Percentiles rank a stretch among this genome's conserved stretches.
Conservation (phyloP, 306 rosid genomes). For the Abrus pulchellus region DNA sequence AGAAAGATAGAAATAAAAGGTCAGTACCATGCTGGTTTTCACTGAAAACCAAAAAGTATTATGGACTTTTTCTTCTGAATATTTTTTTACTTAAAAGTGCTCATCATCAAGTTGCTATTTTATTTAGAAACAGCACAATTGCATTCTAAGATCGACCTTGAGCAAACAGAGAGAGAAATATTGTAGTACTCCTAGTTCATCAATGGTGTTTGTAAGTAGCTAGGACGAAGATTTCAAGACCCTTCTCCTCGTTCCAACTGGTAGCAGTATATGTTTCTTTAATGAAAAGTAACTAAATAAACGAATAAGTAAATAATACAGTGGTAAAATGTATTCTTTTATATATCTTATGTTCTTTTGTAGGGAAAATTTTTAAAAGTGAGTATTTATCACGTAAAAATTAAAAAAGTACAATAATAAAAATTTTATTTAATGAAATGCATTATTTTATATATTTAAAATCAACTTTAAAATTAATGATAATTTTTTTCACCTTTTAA, state of each 20-base stretch:
- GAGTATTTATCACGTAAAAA: too few species aligned
- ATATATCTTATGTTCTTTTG: too few species aligned
- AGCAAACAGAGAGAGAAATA: background rate
- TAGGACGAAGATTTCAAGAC: background rate
- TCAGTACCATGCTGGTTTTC: slow-evolving; percentile 8
- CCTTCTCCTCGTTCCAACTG: background rate
- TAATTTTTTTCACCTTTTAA: too few species aligned
- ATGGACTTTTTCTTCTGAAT: background rate
- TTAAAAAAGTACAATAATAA: too few species aligned
- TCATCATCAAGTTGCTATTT: background rate
- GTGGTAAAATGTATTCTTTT: too few species aligned
- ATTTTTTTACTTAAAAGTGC: background rate
- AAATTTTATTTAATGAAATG: too few species aligned
- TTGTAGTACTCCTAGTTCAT: slow-evolving; percentile 1
- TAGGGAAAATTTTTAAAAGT: too few species aligned
- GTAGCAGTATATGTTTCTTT: background rate
- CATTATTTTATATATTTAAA: too few species aligned
- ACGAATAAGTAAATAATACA: background rate
- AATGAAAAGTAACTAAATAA: background rate
- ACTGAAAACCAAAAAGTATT: slow-evolving; percentile 36
- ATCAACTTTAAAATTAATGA: too few species aligned
- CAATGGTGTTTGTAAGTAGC: background rate
- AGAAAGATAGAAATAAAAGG: background rate
- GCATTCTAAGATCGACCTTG: background rate
- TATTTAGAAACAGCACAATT: slow-evolving; percentile 1